A percentile compares a stretch with the other conserved stretches of the same genome.
phyloP scores from a whole-genome alignment of 805 yeast genomes.

The Metschnikowia anglica region DNA sequence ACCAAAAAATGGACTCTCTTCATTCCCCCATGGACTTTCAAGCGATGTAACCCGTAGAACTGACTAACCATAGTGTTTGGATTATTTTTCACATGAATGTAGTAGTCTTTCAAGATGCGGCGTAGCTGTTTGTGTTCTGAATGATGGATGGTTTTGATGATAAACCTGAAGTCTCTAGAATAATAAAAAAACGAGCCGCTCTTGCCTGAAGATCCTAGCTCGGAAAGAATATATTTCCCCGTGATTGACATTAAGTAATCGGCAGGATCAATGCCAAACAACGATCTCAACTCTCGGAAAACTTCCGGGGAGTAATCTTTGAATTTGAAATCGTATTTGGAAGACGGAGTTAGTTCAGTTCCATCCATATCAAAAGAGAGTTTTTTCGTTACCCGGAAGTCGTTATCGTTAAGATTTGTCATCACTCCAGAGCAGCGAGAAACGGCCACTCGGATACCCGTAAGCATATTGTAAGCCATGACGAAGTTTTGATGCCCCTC shows the following conservation, averaged over 20 bases:
- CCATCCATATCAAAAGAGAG: slow-evolving; percentile 86
- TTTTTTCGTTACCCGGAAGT: slow-evolving; percentile 72
- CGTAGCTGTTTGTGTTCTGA: slow-evolving; percentile 86
- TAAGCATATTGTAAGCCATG: slow-evolving; percentile 94
- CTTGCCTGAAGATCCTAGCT: slow-evolving; percentile 93
- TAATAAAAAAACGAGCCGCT: slow-evolving; percentile 96
- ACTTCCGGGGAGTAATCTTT: slow-evolving; percentile 96
- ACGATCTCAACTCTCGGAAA: slow-evolving; percentile 74
- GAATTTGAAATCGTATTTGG: slow-evolving; percentile 93
- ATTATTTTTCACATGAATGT: slow-evolving; percentile 73
- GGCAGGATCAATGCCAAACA: slow-evolving; percentile 91
- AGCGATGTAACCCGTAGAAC: slow-evolving; percentile 91
- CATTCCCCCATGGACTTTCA: slow-evolving; percentile 73
- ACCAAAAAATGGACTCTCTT: slow-evolving; percentile 89
- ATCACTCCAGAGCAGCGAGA: slow-evolving; percentile 86
- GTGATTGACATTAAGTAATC: slow-evolving; percentile 91
- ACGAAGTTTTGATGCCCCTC: slow-evolving; percentile 94
- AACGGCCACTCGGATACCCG: slow-evolving; percentile 94
- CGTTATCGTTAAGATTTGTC: slow-evolving; percentile 66
- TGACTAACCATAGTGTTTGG: slow-evolving; percentile 93
- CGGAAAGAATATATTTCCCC: slow-evolving; percentile 87
- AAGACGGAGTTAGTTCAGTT: slow-evolving; percentile 85
- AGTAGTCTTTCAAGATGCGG: slow-evolving; percentile 69
- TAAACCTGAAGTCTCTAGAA: slow-evolving; percentile 88
- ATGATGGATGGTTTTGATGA: slow-evolving; percentile 93